A percentile compares a stretch with the other conserved stretches of the same genome.
These are phyloP conservation scores for Tillandsia leiboldiana DNA, from an alignment of 176 grass and related monocot species.

Conservation along the genomic window DNA sequence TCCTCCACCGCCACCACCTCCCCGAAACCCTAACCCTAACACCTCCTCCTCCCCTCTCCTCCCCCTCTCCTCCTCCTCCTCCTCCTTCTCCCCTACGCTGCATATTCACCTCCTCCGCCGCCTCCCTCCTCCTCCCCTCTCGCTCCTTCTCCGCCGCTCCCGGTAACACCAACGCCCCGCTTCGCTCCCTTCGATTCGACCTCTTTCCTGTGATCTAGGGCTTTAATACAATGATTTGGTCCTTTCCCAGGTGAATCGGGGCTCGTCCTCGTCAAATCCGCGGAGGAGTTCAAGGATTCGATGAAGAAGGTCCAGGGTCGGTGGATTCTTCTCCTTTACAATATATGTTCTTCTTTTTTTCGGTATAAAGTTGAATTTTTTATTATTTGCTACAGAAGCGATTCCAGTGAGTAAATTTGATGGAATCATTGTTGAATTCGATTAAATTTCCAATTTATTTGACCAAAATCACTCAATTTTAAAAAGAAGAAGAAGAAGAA, in stretches of 20 bases:
- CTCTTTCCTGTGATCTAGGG: background rate
- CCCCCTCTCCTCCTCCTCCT: background rate
- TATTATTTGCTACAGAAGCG: too few species aligned
- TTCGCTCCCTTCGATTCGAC: background rate
- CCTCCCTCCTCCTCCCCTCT: background rate
- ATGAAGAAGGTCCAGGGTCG: constrained; percentile 39
- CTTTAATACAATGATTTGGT: background rate
- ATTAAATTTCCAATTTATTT: too few species aligned
- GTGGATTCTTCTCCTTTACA: background rate
- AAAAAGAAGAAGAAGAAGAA: too few species aligned
- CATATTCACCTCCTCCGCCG: background rate
- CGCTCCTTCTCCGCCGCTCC: constrained; percentile 29
- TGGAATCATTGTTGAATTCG: too few species aligned
- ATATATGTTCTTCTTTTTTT: too few species aligned
- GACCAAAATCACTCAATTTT: too few species aligned
- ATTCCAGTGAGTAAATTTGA: too few species aligned
- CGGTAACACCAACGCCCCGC: background rate
- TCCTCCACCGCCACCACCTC: constrained; percentile 15
- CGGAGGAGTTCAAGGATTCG: constrained; percentile 25
- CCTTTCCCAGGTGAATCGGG: constrained; percentile 14
- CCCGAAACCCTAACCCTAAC: constrained; percentile 4
- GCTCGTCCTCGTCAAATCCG: constrained; percentile 25
- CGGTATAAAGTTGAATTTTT: background rate
- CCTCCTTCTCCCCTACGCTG: background rate
- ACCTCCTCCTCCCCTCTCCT: background rate